Percentiles rank a stretch among this genome's conserved stretches.
Evolutionary conservation across 495 filamentous ascomycete genomes (phyloP).

Genomic region (Hypoxylon trugodes): DNA sequence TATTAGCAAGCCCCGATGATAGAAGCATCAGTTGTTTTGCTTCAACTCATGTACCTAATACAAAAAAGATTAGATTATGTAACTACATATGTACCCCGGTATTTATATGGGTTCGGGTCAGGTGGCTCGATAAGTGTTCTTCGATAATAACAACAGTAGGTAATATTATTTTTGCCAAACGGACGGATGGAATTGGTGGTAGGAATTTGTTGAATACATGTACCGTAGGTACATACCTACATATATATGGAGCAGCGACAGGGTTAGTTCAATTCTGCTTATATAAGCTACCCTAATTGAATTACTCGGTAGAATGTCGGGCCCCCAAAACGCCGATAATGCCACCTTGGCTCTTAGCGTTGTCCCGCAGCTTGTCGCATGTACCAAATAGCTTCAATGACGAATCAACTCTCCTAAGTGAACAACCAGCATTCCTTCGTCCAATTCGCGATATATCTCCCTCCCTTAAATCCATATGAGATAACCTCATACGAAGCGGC

Average conservation of each 20-base stretch:
- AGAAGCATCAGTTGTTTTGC: no score
- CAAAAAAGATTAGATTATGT: no score
- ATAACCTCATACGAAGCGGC: slow-evolving; percentile 47
- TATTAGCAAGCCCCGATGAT: no score
- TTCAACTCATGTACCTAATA: no score
- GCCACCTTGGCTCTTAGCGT: slow-evolving; percentile 22
- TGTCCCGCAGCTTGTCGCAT: not conserved
- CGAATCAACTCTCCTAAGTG: not conserved
- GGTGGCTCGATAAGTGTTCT: no score
- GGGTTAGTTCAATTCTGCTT: not conserved
- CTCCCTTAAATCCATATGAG: slow-evolving; percentile 42
- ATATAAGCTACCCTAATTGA: not conserved
- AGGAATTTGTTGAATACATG: no score
- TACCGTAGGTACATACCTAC: not conserved
- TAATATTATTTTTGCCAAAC: no score
- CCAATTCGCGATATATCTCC: not conserved
- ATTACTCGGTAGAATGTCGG: slow-evolving; percentile 12
- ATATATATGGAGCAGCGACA: not conserved
- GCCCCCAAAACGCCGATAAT: not conserved
- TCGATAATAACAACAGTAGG: no score
- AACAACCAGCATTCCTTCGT: not conserved
- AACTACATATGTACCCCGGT: no score
- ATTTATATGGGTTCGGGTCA: no score
- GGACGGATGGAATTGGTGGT: no score
- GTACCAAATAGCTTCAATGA: not conserved